Evolutionary conservation across 176 grass and related monocot species (phyloP), one percentile per base, ranked within the genome.

Genomic region (Dendrocalamus sinicus): DNA sequence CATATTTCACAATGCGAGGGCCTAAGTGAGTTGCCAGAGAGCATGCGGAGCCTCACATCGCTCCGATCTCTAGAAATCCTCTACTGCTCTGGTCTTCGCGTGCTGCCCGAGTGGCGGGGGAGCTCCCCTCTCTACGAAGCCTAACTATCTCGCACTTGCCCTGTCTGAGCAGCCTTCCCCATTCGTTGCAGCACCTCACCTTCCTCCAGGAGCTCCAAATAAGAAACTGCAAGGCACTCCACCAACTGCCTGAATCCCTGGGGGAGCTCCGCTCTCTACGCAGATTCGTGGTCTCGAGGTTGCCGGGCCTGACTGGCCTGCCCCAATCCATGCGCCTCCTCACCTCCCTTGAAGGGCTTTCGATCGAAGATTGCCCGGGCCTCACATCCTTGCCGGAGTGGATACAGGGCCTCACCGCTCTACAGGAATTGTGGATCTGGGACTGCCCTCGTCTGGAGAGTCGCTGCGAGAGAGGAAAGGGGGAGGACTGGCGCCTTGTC

Each of bases 271-370:
- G 5, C 0, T 84, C 45, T 47, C 45, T 47, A 46, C 45, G 45
- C 9, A 11, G 0, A 11, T 46, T 46, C 2, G 2, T 3, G 0
- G 0, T 47, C 45, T 47, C 0, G 2, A 2, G 11, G 0, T 3
- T 47, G 45, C 45, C 45, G 45, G 45, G 45, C 9, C 9, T 47
- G 45, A 47, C 45, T 47, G 0, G 10, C 2, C 45, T 47, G 0
- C 45, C 45, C 10, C 45, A 0, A 12, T 47, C 45, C 45, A 12
- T 47, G 9, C 45, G 45, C 45, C 45, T 9, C 45, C 45, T 47
- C 45, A 47, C 45, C 45, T 47, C 45, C 45, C 10, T 47, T 47
- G 9, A 47, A 47, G 0, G 0, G 45, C 9, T 47, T 11, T 0
- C 0, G 0, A 47, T 47, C 45, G 0, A 0, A 0, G 1, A 0